phyloP scores from a whole-genome alignment of 192 early-diverging fungal species.

The Funneliformis geosporum region DNA sequence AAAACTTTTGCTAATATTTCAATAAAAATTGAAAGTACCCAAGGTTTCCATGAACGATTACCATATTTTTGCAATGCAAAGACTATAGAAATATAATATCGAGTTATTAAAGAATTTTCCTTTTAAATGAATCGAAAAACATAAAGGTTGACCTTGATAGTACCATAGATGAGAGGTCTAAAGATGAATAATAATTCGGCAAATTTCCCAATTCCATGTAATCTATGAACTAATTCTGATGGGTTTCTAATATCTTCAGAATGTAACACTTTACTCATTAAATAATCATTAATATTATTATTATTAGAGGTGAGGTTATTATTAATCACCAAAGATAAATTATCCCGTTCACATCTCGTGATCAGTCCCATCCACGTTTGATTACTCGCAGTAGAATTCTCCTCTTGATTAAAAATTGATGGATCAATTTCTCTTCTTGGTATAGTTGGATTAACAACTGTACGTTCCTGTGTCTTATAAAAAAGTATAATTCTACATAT shows the following conservation, averaged over 20 bases:
- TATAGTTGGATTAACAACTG: conserved; percentile 11
- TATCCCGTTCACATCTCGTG: neutral
- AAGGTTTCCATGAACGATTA: conserved; percentile 76
- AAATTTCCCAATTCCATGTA: conserved; percentile 52
- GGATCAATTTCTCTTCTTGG: conserved; percentile 32
- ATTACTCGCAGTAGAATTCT: neutral
- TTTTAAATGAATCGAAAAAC: neutral
- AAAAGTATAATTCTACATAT: conserved; percentile 31
- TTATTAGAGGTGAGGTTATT: conserved; percentile 52
- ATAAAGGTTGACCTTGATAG: neutral
- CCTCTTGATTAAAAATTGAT: conserved; percentile 21
- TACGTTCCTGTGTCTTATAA: conserved; percentile 11
- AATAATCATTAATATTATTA: conserved; percentile 61
- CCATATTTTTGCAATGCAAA: conserved; percentile 77
- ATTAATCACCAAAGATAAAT: conserved; percentile 46
- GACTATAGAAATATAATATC: conserved; percentile 45
- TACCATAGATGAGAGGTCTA: conserved; percentile 85
- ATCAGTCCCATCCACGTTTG: neutral
- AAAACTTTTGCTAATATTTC: conserved; percentile 62
- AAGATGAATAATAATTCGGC: conserved; percentile 84
- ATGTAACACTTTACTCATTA: conserved; percentile 55
- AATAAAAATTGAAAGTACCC: conserved; percentile 75
- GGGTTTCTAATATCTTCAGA: conserved; percentile 69
- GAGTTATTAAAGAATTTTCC: too few species aligned
- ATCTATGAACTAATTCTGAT: conserved; percentile 62